Evolutionary conservation across 805 yeast genomes (phyloP), one percentile per base, ranked within the genome.

Genomic region (Candida pseudoglaebosa): DNA sequence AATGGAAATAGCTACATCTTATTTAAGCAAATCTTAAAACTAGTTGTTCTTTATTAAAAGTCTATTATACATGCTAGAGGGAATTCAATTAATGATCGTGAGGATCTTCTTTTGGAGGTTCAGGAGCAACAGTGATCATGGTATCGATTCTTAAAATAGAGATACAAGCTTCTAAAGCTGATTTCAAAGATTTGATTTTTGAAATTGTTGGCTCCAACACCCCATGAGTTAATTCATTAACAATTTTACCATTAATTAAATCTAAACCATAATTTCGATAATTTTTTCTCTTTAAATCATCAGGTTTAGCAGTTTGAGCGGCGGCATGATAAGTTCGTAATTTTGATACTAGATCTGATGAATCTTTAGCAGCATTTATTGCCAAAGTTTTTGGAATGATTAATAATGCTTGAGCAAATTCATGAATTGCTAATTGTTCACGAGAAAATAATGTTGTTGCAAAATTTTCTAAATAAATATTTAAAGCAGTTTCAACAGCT

Each of bases 361-460:
- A 81, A 65, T 93, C 99, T 65, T 91, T 93, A 31, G 98, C 99
- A 6, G 99, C 99, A 58, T 93, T 93, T 24, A 86, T 89, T 2
- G 98, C 97, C 52, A 93, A 69, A 2, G 98, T 93, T 75, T 91
- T 93, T 61, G 99, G 99, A 50, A 93, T 91, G 14, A 89, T 76
- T 41, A 93, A 73, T 50, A 93, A 70, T 1, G 97, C 90, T 47
- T 76, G 75, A 26, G 99, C 97, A 71, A 93, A 93, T 67, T 91
- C 99, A 1, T 97, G 95, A 67, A 93, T 93, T 13, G 99, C 98
- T 54, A 93, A 75, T 63, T 93, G 99, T 64, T 93, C 99, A 56
- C 99, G 80, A 14, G 96, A 87, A 3, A 98, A 97, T 37, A 93
- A 91, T 1, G 98, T 89, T 6, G 98, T 93, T 36, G 99, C 99